Evolutionary conservation across 768 basidiomycete genomes (phyloP).

Genomic region (Leccinum obscurum): DNA sequence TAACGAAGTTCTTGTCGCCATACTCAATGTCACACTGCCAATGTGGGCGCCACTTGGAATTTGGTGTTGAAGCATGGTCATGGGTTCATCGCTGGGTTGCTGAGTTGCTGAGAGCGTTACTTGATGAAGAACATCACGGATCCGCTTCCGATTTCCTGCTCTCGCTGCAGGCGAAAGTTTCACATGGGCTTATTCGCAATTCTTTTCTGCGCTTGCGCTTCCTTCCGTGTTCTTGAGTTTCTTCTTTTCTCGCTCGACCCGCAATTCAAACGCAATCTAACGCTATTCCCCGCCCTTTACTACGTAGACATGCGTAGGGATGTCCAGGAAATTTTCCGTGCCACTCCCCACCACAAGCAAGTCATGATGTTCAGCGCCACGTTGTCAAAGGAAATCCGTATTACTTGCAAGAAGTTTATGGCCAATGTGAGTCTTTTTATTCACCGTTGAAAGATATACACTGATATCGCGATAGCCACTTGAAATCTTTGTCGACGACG

Average conservation of each 20-base stretch:
- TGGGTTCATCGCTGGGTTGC: constrained; percentile 37
- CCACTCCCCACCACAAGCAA: constrained; percentile 99
- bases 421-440: constrained; percentile 71
- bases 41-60: constrained; percentile 39
- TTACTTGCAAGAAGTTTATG: constrained; percentile 99
- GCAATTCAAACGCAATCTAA: constrained; percentile 61
- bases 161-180: constrained; percentile 26
- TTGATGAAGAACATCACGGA: constrained; percentile 38
- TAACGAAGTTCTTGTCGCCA: constrained; percentile 39
- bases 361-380: constrained; percentile 99
- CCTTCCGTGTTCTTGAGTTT: constrained; percentile 43
- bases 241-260: constrained; percentile 49
- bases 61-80: constrained; percentile 40
- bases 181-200: constrained; percentile 17
- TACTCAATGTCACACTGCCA: constrained; percentile 39
- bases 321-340: constrained; percentile 99
- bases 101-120: constrained; percentile 38
- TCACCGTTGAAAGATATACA: neutral
- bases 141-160: constrained; percentile 35
- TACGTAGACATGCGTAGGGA: constrained; percentile 98
- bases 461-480: constrained; percentile 65
- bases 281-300: constrained; percentile 55
- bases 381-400: constrained; percentile 92
- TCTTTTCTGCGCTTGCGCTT: constrained; percentile 15
- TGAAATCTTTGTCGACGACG: constrained; percentile 99